Evolutionary conservation across 768 basidiomycete genomes (phyloP).

Genomic region (Paxillus rubicundulus): DNA sequence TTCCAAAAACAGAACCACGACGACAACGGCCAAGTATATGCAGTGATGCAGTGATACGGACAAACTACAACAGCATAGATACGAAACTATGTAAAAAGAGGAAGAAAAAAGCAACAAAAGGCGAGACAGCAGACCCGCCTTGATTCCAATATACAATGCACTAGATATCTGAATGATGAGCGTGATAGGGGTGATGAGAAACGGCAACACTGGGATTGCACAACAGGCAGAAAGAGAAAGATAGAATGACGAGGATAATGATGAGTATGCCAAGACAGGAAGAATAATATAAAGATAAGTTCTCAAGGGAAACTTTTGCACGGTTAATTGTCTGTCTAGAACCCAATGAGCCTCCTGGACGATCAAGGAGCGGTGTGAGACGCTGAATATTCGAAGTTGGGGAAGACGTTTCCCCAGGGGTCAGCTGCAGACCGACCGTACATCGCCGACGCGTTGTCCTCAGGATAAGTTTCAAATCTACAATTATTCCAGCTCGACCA

Average conservation of each 20-base stretch:
- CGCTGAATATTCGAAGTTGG: slow-evolving; percentile 67
- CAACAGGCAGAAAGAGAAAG: not conserved
- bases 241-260: slow-evolving; percentile 1
- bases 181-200: slow-evolving; percentile 11
- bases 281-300: slow-evolving; percentile 11
- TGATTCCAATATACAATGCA: slow-evolving; percentile 6
- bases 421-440: slow-evolving; percentile 63
- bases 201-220: not conserved
- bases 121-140: not conserved
- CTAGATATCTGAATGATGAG: slow-evolving; percentile 1
- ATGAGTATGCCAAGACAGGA: slow-evolving; percentile 9
- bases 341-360: not conserved
- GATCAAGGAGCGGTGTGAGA: slow-evolving; percentile 35
- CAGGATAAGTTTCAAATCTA: slow-evolving; percentile 78
- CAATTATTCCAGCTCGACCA: not conserved
- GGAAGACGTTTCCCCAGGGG: slow-evolving; percentile 66
- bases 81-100: not conserved
- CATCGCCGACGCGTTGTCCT: slow-evolving; percentile 58
- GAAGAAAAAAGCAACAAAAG: not conserved
- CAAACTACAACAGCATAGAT: slow-evolving; percentile 5
- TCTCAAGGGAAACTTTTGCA: not conserved
- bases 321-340: not conserved
- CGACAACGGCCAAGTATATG: no score
- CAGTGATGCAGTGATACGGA: not conserved
- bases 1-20: no score